These are phyloP conservation scores for Geotrichum citri-aurantii DNA, from an alignment of 1,139 yeast species.

Conservation along the genomic window DNA sequence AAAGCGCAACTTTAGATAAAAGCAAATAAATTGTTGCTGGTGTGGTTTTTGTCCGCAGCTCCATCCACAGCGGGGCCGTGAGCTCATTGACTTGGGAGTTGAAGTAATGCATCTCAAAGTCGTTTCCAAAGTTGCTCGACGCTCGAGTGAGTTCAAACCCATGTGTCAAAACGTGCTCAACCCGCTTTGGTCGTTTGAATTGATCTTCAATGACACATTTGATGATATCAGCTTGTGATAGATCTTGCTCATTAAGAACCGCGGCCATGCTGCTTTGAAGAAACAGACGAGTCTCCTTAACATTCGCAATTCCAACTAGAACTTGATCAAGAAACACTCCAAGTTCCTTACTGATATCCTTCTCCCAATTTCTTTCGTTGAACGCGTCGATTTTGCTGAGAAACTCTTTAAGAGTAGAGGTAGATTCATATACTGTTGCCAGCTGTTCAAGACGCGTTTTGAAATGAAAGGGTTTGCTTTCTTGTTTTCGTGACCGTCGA, in stretches of 20 bases:
- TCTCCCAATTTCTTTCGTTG: background rate
- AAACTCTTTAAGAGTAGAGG: background rate
- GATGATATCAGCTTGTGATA: conserved; percentile 2
- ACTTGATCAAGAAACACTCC: background rate
- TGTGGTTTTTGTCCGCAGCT: background rate
- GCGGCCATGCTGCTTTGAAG: background rate
- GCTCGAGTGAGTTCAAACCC: conserved; percentile 4
- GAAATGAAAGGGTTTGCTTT: background rate
- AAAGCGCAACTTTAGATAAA: conserved; percentile 5
- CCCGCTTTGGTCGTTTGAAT: background rate
- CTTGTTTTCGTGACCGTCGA: background rate
- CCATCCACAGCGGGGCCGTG: conserved; percentile 1
- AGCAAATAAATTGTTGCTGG: conserved; percentile 9
- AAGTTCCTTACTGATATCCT: background rate
- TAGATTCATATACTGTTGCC: background rate
- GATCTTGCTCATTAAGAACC: background rate
- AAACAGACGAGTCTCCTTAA: background rate
- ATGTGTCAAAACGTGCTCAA: conserved; percentile 7
- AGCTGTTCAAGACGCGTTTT: conserved; percentile 2
- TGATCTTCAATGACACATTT: conserved; percentile 2
- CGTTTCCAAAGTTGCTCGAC: conserved; percentile 8
- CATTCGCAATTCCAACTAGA: conserved; percentile 1
- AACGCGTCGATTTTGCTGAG: conserved; percentile 1
- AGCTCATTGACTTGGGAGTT: conserved; percentile 10
- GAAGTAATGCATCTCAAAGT: conserved; percentile 7